phyloP scores from a whole-genome alignment of 257 asterid species.

The Salvia rosmarinus region DNA sequence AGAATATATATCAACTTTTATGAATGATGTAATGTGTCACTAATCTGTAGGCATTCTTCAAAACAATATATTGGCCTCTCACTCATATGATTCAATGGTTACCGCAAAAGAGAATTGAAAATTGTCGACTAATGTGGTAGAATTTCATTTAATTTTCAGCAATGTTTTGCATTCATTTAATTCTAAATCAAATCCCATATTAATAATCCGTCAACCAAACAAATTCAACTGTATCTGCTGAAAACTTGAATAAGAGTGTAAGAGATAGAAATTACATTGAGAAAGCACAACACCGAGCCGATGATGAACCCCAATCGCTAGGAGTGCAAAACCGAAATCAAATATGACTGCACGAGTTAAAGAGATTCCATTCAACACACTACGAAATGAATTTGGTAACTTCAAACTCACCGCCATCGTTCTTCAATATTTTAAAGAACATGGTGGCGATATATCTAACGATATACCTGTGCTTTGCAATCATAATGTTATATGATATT shows the following conservation, averaged over 20 bases:
- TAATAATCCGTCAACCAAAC: background rate
- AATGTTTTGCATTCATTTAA: background rate
- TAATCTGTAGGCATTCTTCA: no score
- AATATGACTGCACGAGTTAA: conserved; percentile 56
- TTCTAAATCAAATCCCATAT: background rate
- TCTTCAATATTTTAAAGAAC: no score
- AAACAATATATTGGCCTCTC: no score
- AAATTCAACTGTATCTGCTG: background rate
- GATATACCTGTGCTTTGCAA: no score
- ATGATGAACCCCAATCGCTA: conserved; percentile 79
- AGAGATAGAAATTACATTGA: conserved; percentile 58
- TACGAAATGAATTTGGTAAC: background rate
- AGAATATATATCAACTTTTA: no score
- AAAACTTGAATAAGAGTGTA: background rate
- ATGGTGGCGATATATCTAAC: background rate
- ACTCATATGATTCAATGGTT: no score
- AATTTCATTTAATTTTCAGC: background rate
- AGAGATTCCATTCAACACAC: background rate
- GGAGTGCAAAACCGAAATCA: conserved; percentile 81
- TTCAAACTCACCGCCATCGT: background rate
- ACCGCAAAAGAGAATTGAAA: background rate
- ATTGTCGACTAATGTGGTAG: background rate
- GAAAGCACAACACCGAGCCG: conserved; percentile 93
- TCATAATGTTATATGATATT: background rate
- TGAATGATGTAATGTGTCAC: no score